These are phyloP conservation scores for Telfairia occidentalis DNA, from an alignment of 331 rosid species.

Conservation along the genomic window DNA sequence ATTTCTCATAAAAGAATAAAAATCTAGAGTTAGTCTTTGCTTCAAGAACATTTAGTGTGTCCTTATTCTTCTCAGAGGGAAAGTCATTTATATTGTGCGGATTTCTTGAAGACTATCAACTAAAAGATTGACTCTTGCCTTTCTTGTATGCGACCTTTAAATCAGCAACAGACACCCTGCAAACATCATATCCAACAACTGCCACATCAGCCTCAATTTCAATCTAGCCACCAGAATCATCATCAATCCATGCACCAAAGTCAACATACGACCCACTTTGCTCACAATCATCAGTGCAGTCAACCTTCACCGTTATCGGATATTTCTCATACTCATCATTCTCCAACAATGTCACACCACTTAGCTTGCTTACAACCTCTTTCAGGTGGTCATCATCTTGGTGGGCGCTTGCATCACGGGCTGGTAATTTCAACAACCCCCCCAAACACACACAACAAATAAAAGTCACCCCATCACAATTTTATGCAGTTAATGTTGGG, in stretches of 20 bases:
- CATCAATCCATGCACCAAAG: conserved; percentile 64
- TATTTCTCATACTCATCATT: conserved; percentile 66
- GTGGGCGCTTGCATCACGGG: conserved; percentile 81
- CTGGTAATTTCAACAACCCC: conserved; percentile 37
- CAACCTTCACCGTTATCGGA: conserved; percentile 64
- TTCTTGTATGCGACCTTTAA: conserved; percentile 36
- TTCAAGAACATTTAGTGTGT: background rate
- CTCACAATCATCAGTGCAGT: conserved; percentile 67
- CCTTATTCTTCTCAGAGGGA: background rate
- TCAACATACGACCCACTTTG: conserved; percentile 57
- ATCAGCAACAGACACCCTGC: conserved; percentile 55
- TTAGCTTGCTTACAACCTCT: conserved; percentile 68
- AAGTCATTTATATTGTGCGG: background rate
- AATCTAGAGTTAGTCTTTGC: background rate
- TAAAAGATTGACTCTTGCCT: background rate
- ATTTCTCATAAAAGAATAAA: background rate
- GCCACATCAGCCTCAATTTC: conserved; percentile 73
- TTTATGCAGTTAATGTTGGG: background rate
- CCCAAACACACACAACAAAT: background rate
- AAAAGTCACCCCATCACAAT: background rate
- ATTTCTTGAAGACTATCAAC: background rate
- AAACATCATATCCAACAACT: conserved; percentile 68
- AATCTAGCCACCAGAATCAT: conserved; percentile 62
- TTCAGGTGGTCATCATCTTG: conserved; percentile 56
- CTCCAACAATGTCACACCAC: conserved; percentile 69